Evolutionary conservation across 352 stramenopile species (phyloP).

Genomic region (Nothophytophthora sp.): DNA sequence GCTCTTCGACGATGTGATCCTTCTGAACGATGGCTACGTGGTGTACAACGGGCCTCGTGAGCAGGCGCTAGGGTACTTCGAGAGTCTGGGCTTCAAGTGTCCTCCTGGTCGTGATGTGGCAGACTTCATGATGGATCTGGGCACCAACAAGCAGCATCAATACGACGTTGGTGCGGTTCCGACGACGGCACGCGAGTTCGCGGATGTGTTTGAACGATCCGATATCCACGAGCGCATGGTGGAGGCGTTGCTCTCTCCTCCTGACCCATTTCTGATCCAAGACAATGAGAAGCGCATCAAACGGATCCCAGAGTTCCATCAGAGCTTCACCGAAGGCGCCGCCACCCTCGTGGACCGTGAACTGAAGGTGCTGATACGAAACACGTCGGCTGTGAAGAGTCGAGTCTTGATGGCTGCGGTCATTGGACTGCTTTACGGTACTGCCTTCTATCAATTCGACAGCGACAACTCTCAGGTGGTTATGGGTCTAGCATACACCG

Average conservation of each 20-base stretch:
- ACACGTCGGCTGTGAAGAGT: constrained; percentile 25
- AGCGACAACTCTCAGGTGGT: constrained; percentile 17
- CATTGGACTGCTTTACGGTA: constrained; percentile 19
- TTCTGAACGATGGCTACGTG: constrained; percentile 84
- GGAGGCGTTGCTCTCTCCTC: constrained; percentile 4
- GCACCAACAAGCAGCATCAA: constrained; percentile 26
- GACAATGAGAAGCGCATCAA: constrained; percentile 21
- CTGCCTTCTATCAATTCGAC: constrained; percentile 25
- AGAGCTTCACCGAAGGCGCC: constrained; percentile 9
- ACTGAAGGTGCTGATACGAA: constrained; percentile 25
- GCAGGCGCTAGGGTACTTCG: constrained; percentile 70
- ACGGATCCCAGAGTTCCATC: constrained; percentile 22
- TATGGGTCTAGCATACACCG: constrained; percentile 68
- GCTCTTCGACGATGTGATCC: constrained; percentile 91
- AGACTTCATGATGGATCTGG: constrained; percentile 45
- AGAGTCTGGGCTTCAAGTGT: constrained; percentile 51
- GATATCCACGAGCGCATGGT: constrained; percentile 21
- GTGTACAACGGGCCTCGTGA: constrained; percentile 80
- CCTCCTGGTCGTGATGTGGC: constrained; percentile 36
- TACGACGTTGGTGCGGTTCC: constrained; percentile 17
- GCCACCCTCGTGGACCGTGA: constrained; percentile 17
- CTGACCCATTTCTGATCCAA: constrained; percentile 1
- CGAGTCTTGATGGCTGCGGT: constrained; percentile 16
- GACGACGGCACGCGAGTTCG: constrained; percentile 17
- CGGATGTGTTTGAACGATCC: constrained; percentile 22